A percentile compares a stretch with the other conserved stretches of the same genome.
phyloP scores from a whole-genome alignment of 495 filamentous ascomycete genomes.

The Penicillium manginii region DNA sequence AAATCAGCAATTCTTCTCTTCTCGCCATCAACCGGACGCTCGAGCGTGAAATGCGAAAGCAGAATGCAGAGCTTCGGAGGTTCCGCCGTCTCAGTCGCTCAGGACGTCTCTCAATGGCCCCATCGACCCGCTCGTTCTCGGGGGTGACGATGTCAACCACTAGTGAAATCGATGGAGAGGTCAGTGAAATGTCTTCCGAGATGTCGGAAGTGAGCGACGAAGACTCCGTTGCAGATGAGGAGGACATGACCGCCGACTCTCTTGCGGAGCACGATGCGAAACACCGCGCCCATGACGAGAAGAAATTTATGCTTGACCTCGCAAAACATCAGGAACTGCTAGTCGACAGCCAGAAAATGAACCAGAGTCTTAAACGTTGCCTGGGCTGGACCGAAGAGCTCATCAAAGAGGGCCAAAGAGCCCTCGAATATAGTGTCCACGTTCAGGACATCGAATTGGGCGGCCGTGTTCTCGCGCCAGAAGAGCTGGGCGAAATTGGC shows the following conservation, averaged over 20 bases:
- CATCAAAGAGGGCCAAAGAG: constrained; percentile 84
- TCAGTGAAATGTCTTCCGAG: constrained; percentile 43
- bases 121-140: constrained; percentile 49
- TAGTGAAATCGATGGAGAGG: constrained; percentile 41
- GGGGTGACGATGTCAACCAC: constrained; percentile 39
- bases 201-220: constrained; percentile 53
- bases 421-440: constrained; percentile 77
- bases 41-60: constrained; percentile 88
- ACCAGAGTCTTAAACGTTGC: constrained; percentile 88
- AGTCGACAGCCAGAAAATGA: constrained; percentile 88
- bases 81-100: constrained; percentile 80
- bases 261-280: constrained; percentile 45
- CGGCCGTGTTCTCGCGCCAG: constrained; percentile 74
- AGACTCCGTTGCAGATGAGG: constrained; percentile 43
- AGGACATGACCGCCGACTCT: constrained; percentile 38
- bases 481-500: constrained; percentile 63
- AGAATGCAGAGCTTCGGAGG: constrained; percentile 83
- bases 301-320: constrained; percentile 78
- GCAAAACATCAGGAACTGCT: constrained; percentile 86
- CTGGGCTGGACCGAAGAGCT: constrained; percentile 84
- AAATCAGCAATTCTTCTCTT: constrained; percentile 95
- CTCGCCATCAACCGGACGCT: constrained; percentile 95
- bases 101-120: constrained; percentile 66
- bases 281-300: constrained; percentile 65
- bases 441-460: constrained; percentile 79